Base-by-base conservation (phyloP, 2,329 filamentous ascomycete species). In the Ceratocystis smalleyi region DNA sequence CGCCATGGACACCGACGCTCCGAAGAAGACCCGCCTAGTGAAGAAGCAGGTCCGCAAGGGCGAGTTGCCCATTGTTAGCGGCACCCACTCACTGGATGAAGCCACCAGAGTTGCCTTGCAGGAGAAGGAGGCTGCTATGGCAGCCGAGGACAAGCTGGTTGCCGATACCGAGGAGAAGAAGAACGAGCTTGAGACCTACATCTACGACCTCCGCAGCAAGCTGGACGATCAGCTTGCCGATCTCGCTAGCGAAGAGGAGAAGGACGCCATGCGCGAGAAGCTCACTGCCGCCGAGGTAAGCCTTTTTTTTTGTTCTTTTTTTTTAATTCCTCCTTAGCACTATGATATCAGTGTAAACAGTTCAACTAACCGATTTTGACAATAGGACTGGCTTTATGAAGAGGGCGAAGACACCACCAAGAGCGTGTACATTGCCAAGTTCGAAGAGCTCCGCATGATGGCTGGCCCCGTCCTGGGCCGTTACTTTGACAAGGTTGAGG, bases 11-110 rank as follows among this genome's bases (percentile, higher is more conserved):
- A 77, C 70, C 65, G 77, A 81, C 24, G 63, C 64, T 22, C 82
- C 79, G 70, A 82, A 84, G 67, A 90, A 91, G 86, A 96, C 85
- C 63, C 87, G 92, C 74, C 97, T 96, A 80, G 89, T 99, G 70
- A 97, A 96, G 88, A 99, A 97, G 84, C 92, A 97, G 79, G 88
- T 96, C 69, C 89, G 92, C 76, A 97, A 96, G 82, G 94, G 94
- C 69, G 92, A 97, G 69, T 81, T 99, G 64, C 89, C 91, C 68
- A 87, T 99, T 69, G 85, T 88, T 66, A 82, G 88, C 67, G 91
- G 86, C 69, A 96, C 91, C 59, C 83, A 87, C 60, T 87, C 90
- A 45, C 81, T 96, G 65, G 91, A 96, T 68, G 75, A 83, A 61
- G 70, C 79, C 17, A 73, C 78, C 72, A 92, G 88, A 80, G 78